Evolutionary conservation across 352 stramenopile species (phyloP), one percentile per base, ranked within the genome.

Genomic region (Nothophytophthora sp.): DNA sequence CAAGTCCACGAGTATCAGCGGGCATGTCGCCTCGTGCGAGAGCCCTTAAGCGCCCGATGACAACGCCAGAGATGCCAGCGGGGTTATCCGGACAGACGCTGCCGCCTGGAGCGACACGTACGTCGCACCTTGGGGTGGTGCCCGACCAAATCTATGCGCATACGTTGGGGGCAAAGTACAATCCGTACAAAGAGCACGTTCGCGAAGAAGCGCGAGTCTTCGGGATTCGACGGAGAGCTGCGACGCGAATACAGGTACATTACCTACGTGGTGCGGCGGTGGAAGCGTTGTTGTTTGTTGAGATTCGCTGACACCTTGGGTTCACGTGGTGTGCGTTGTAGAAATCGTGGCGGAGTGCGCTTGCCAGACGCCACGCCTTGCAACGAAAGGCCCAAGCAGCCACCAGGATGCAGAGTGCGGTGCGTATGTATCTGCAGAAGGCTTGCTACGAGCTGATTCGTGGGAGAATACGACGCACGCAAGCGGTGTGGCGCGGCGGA

Each of bases 171-270:
- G 57, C 69, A 12, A 82, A 68, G 33, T 80, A 85, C 44, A 78
- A 75, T 32, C 48, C 63, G 9, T 50, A 81, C 49, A 88, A 82
- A 57, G 50, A 60, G 20, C 64, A 62, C 20, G 66, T 86, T 25
- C 41, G 72, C 6, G 56, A 64, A 9, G 76, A 88, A 57, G 77
- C 77, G 0, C 58, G 65, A 19, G 30, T 51, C 1, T 86, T 83
- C 52, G 72, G 76, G 5, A 53, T 58, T 49, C 62, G 77, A 30
- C 56, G 64, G 23, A 71, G 67, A 67, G 74, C 74, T 34, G 72
- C 74, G 19, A 56, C 48, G 16, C 53, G 63, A 50, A 88, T 88
- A 59, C 76, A 88, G 73, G 76, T 87, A 56, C 16, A 37, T 18
- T n/a, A 12, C 0, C 1, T 40, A 13, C 9, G 5, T n/a, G 15